These are phyloP conservation scores for Lobosporangium transversale DNA, from an alignment of 192 early-diverging fungal genomes.

Conservation along the genomic window DNA sequence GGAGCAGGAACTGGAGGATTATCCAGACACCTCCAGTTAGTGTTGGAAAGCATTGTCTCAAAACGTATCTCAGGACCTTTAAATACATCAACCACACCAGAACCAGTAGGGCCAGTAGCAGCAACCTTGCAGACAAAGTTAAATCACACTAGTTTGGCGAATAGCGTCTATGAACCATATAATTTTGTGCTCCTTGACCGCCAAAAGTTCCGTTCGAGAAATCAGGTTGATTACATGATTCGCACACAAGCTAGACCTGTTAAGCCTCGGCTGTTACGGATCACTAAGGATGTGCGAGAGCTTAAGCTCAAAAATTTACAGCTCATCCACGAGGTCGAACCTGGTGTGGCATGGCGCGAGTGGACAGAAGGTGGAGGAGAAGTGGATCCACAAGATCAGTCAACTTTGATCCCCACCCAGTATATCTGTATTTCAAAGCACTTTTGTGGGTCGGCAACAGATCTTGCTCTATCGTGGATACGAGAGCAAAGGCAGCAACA, in stretches of 20 bases:
- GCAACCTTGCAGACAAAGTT: no score
- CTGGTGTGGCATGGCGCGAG: slow-evolving; percentile 26
- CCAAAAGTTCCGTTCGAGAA: slow-evolving; percentile 43
- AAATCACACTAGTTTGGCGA: background rate
- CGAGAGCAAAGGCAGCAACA: slow-evolving; percentile 5
- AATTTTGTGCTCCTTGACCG: slow-evolving; percentile 47
- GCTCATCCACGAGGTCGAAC: slow-evolving; percentile 36
- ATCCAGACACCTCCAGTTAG: slow-evolving; percentile 43
- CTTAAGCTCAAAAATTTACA: slow-evolving; percentile 27
- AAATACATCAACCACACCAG: no score
- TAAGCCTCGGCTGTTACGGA: slow-evolving; percentile 38
- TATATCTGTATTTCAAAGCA: slow-evolving; percentile 51
- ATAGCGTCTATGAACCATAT: slow-evolving; percentile 17
- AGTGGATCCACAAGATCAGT: slow-evolving; percentile 8
- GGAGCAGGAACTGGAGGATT: slow-evolving; percentile 49
- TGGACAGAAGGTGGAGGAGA: slow-evolving; percentile 33
- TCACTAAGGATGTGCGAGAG: slow-evolving; percentile 43
- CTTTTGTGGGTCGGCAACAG: slow-evolving; percentile 45
- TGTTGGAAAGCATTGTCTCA: slow-evolving; percentile 22
- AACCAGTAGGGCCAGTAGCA: no score
- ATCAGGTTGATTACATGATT: slow-evolving; percentile 54
- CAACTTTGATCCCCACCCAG: slow-evolving; percentile 16
- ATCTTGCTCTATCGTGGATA: slow-evolving; percentile 39
- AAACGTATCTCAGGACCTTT: background rate
- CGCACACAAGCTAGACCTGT: slow-evolving; percentile 40